Evolutionary conservation across 1,284 basidiomycete genomes (phyloP).

Genomic region (Cronartium ribicola): DNA sequence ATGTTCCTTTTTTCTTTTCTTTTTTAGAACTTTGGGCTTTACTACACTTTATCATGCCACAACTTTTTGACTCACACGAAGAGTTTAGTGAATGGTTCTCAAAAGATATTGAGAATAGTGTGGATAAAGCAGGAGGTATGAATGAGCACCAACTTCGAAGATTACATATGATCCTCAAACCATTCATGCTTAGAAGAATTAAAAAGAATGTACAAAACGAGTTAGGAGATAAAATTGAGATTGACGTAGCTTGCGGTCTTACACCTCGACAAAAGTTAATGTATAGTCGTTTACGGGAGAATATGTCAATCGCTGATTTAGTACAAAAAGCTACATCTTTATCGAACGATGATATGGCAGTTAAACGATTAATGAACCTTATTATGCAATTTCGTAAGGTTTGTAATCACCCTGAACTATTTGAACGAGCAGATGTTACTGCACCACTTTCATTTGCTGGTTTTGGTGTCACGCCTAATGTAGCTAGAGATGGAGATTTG

Average conservation of each 20-base stretch:
- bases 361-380: slow-evolving; percentile 93
- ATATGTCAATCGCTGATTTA: slow-evolving; percentile 91
- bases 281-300: slow-evolving; percentile 82
- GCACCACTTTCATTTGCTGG: slow-evolving; percentile 84
- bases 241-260: slow-evolving; percentile 90
- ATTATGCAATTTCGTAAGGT: slow-evolving; percentile 99
- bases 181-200: slow-evolving; percentile 96
- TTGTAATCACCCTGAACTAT: slow-evolving; percentile 97
- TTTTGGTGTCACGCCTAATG: slow-evolving; percentile 74
- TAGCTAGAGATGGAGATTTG: slow-evolving; percentile 79
- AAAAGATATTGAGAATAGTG: slow-evolving; percentile 96
- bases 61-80: slow-evolving; percentile 96
- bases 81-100: slow-evolving; percentile 99
- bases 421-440: slow-evolving; percentile 92
- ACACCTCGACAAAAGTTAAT: slow-evolving; percentile 89
- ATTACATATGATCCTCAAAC: slow-evolving; percentile 98
- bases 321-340: slow-evolving; percentile 86
- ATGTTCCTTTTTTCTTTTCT: slow-evolving; percentile 43
- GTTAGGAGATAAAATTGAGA: slow-evolving; percentile 99
- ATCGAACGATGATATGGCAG: slow-evolving; percentile 74
- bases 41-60: slow-evolving; percentile 99
- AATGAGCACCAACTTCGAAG: slow-evolving; percentile 94
- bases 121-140: slow-evolving; percentile 78
- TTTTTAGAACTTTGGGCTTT: slow-evolving; percentile 91
- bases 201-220: slow-evolving; percentile 99